Conservation (phyloP, 2,329 filamentous ascomycete species). For the Gnomoniopsis sp. region DNA sequence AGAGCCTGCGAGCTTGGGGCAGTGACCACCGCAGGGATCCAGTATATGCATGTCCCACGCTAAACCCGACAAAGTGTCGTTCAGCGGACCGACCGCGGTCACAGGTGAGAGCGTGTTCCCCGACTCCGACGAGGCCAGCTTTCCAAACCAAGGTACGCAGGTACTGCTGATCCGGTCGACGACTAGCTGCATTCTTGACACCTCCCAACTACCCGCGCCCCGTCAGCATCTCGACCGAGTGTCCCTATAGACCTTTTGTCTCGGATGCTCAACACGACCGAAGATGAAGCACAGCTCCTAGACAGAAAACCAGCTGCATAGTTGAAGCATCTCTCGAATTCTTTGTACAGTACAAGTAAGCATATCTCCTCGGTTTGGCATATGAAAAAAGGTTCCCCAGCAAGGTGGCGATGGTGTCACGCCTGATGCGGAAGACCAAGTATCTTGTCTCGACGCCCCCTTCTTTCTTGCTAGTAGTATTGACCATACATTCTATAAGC, state of each 20-base stretch:
- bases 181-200: not conserved
- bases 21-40: not conserved
- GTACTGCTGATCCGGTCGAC: too few relatives aligned
- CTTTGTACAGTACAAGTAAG: slow-evolving; percentile 19
- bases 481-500: slow-evolving; percentile 7
- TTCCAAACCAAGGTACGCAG: slow-evolving; percentile 1
- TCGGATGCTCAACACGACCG: slow-evolving; percentile 2
- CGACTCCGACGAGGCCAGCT: slow-evolving; percentile 7
- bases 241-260: not conserved
- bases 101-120: slow-evolving; percentile 1
- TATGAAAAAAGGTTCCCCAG: not conserved
- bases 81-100: not conserved
- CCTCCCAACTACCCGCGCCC: not conserved
- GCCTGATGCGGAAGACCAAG: not conserved
- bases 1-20: not conserved
- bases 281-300: slow-evolving; percentile 18
- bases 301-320: slow-evolving; percentile 7
- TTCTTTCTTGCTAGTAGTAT: not conserved
- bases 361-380: not conserved
- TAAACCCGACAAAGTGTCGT: not conserved
- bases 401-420: slow-evolving; percentile 1
- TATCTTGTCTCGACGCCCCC: not conserved
- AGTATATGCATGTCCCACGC: not conserved
- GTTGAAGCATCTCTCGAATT: slow-evolving; percentile 8
- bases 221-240: slow-evolving; percentile 9